Conservation (phyloP, 768 basidiomycete species). For the Tylopilus plumbeoviolaceoides region DNA sequence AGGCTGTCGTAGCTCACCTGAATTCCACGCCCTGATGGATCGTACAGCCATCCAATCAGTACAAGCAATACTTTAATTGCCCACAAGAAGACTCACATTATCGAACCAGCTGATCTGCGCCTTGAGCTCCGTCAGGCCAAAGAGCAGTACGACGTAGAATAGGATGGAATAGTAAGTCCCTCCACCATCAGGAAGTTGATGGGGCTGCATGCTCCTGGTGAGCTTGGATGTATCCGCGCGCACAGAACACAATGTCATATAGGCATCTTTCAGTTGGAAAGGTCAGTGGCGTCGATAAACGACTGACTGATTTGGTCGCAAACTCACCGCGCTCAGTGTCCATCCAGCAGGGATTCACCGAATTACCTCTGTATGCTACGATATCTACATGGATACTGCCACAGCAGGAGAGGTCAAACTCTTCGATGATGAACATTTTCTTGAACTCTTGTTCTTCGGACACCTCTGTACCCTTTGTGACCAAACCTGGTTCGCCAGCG, state of each 20-base stretch:
- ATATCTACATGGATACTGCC: conserved; percentile 17
- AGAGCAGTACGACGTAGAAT: conserved; percentile 40
- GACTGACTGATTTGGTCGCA: not conserved
- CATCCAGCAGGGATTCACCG: conserved; percentile 6
- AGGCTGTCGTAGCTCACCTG: too few species aligned
- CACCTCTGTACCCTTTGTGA: conserved; percentile 8
- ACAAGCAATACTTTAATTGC: too few species aligned
- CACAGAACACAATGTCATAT: conserved; percentile 11
- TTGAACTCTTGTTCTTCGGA: conserved; percentile 15
- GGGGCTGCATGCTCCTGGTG: conserved; percentile 6
- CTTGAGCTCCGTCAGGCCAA: conserved; percentile 50
- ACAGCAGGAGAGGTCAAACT: conserved; percentile 11
- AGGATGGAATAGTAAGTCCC: conserved; percentile 14
- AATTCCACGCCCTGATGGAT: too few species aligned
- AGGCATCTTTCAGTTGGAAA: not conserved
- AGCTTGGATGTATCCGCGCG: conserved; percentile 13
- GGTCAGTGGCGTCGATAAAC: not conserved
- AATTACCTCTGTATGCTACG: conserved; percentile 10
- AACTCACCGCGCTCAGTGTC: conserved; percentile 8
- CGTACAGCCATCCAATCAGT: too few species aligned
- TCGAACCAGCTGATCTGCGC: conserved; percentile 53
- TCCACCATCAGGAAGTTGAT: conserved; percentile 8
- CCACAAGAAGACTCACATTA: too few species aligned
- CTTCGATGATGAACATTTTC: conserved; percentile 11
- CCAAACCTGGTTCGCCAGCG: not conserved